Base-by-base conservation (phyloP, 2,329 filamentous ascomycete genomes). In the Erysiphe pulchra region DNA sequence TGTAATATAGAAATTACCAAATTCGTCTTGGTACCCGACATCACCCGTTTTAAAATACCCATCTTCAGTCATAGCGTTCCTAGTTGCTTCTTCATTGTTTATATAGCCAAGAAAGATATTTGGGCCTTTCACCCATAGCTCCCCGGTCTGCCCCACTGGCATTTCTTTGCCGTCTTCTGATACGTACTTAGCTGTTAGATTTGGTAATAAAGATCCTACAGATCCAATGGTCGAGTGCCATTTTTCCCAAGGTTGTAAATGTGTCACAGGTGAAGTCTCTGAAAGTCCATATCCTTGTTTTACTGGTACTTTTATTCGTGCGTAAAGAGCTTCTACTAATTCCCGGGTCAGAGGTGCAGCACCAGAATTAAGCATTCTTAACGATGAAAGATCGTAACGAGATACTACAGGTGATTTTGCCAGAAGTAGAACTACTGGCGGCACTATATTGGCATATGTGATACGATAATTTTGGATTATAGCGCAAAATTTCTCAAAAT, bases 21-120 rank as follows among this genome's bases (percentile, higher is more conserved):
- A 64, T 0, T 72, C 68, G 8, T 73, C 65, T 54, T 71, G 69
- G 2, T 70, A 68, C 11, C 92, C 64, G 2, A 87, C 65, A 54
- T 94, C 86, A 6, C 86, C 86, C 0, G 86, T 93, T 13, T 62
- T 57, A n/a, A 68, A 67, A 51, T 85, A 76, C 1, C 75, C 66
- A 45, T 76, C 67, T 49, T 62, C 63, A 0, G 76, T 56, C 55
- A 84, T 94, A 0, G 85, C 90, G 57, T 92, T 83, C 45, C 70
- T 67, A 17, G 77, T 92, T 2, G 86, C 84, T 55, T 80, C 77
- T 40, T 80, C 75, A 56, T 93, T 92, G 62, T 92, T 80, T 45
- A 92, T 63, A 53, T 94, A 94, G 1, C 86, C 86, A 0, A 93
- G 61, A 0, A 80, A 75, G 1, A 92, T 72, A 1, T 77, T 76